Evolutionary conservation across 2,329 filamentous ascomycete species (phyloP), one percentile per base, ranked within the genome.

Genomic region (Cladosporium oxysporum): DNA sequence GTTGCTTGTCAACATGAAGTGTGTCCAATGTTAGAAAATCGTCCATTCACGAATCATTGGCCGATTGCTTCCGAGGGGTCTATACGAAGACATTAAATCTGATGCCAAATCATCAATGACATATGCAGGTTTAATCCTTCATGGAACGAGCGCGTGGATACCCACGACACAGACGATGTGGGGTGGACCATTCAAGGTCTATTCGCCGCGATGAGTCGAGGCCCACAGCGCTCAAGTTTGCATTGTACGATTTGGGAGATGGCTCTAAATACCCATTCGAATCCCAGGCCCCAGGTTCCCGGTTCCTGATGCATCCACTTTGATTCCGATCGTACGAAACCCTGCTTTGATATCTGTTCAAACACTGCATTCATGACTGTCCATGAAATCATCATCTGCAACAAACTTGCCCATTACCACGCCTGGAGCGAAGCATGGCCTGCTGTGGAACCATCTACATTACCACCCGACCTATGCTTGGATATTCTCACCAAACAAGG

Each of bases 361-460:
- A 2, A 21, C 8, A 47, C 41, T 47, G 8, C n/a, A 21, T 4
- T 3, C 26, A 58, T 58, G 53, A 18, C 53, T 14, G 5, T 26
- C 5, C 31, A 2, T 8, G 12, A 28, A 21, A 28, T 29, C 21
- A 8, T 47, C 12, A 16, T 21, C n/a, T 3, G 11, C 16, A 55
- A 26, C 49, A 62, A 44, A n/a, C 26, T 62, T 7, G 49, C 49
- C 4, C 60, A 62, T 37, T 62, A 62, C 31, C 60, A 18, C 1
- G 60, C 60, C 14, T 62, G 60, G 60, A 41, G 16, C 33, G 26
- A 55, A 28, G 60, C 60, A 28, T 62, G 60, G 60, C 60, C 21
- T 8, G n/a, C 8, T 23, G 49, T 31, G 6, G 8, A 41, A 8
- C 23, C 60, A 14, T 62, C 60, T 5, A 16, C 23, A 16, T 7